A percentile compares a stretch with the other conserved stretches of the same genome.
These are phyloP conservation scores for Pseudopithomyces maydicus DNA, from an alignment of 2,329 filamentous ascomycete genomes.

Conservation along the genomic window DNA sequence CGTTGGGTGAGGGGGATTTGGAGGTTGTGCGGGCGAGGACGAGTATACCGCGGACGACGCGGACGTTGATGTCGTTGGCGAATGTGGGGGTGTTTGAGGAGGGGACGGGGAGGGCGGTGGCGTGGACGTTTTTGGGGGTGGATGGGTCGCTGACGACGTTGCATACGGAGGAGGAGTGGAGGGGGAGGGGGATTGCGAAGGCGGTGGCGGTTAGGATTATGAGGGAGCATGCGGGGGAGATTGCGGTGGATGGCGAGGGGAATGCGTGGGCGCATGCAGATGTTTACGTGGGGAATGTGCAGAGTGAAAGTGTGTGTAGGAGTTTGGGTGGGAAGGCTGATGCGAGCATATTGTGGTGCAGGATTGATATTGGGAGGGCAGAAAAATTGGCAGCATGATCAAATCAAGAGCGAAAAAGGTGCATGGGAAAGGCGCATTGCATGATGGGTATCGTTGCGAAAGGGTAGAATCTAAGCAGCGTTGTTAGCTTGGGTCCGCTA, in stretches of 20 bases:
- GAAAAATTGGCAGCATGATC: constrained; percentile 16
- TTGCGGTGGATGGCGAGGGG: constrained; percentile 39
- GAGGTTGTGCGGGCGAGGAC: constrained; percentile 55
- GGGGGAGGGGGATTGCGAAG: constrained; percentile 68
- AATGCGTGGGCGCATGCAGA: constrained; percentile 66
- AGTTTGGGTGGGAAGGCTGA: constrained; percentile 62
- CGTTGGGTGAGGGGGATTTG: constrained; percentile 59
- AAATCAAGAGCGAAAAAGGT: neutral
- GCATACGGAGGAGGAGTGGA: constrained; percentile 64
- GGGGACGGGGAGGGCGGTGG: constrained; percentile 57
- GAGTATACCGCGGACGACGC: constrained; percentile 60
- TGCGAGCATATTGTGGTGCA: constrained; percentile 65
- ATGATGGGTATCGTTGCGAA: no score
- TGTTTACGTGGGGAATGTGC: constrained; percentile 64
- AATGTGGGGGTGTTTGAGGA: constrained; percentile 49
- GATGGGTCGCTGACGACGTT: constrained; percentile 67
- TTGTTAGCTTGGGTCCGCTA: constrained; percentile 22
- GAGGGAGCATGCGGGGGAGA: constrained; percentile 44
- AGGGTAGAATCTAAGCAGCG: constrained; percentile 19
- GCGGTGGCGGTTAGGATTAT: constrained; percentile 64
- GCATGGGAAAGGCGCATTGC: neutral
- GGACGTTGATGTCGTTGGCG: constrained; percentile 48
- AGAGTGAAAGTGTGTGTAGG: constrained; percentile 66
- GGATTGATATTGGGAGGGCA: constrained; percentile 46
- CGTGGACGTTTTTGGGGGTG: constrained; percentile 68